These are phyloP conservation scores for Claviceps quebecensis DNA, from an alignment of 2,329 filamentous ascomycete genomes.

Conservation along the genomic window DNA sequence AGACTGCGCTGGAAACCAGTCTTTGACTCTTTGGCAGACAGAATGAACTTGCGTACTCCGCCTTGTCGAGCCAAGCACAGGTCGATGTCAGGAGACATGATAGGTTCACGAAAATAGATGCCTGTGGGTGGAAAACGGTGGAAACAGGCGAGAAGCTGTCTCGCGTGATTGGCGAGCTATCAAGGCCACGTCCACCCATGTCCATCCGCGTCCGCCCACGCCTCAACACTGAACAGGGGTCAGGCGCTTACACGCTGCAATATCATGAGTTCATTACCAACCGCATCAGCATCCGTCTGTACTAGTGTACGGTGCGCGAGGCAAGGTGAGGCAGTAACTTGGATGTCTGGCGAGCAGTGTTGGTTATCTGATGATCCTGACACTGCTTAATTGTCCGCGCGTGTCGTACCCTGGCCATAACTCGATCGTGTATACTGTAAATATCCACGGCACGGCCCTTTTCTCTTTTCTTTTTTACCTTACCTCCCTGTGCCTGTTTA, in stretches of 20 bases:
- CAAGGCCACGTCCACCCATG: background rate
- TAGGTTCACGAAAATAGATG: conserved; percentile 16
- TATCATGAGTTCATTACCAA: conserved; percentile 1
- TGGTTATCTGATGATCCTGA: background rate
- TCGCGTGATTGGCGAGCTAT: conserved; percentile 16
- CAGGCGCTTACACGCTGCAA: conserved; percentile 15
- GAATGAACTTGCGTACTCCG: background rate
- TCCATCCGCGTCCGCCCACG: background rate
- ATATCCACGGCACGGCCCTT: background rate
- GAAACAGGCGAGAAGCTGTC: conserved; percentile 15
- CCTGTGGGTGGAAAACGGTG: conserved; percentile 9
- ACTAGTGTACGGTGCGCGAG: background rate
- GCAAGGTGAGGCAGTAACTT: background rate
- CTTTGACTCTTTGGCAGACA: no score
- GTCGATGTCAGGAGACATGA: conserved; percentile 4
- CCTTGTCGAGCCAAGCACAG: conserved; percentile 1
- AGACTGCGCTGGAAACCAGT: background rate
- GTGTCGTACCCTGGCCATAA: background rate
- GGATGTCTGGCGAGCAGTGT: background rate
- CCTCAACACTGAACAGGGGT: conserved; percentile 2
- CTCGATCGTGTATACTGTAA: background rate
- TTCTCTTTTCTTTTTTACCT: background rate
- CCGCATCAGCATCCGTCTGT: background rate
- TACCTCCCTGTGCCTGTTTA: background rate
- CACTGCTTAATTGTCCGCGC: background rate